Base-by-base conservation (phyloP, 257 asterid genomes). In the Rauvolfia tetraphylla region DNA sequence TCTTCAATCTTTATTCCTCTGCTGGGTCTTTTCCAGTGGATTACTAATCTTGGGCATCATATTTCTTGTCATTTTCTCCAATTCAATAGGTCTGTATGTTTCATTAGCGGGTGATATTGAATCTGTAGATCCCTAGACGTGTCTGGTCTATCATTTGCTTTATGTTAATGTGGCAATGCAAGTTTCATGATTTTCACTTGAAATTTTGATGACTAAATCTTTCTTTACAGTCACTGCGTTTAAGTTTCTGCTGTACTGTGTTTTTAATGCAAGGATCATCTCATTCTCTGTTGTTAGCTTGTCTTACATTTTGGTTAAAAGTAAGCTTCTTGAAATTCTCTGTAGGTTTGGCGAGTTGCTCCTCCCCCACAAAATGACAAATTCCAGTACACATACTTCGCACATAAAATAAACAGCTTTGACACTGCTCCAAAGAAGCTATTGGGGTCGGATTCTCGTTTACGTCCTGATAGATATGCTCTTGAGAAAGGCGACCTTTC, bases 381-480 rank as follows among this genome's bases (percentile, higher is more conserved):
- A 85, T 89, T 87, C 78, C 97, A 95, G 88, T 95, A 85, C 76
- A 95, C 99, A 29, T 76, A 90, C 84, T 95, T 95, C 79, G 99
- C 99, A 18, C 98, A 91, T 84, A 93, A 91, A 86, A 74, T 95
- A 67, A 95, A 95, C 86, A 91, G 98, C 86, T 93, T 93, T 71
- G 94, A 88, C 78, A 91, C 98, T 68, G 98, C 96, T 61, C 97
- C 99, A 31, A 89, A 87, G 92, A 93, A 93, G 87, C 73, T 95
- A 83, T 79, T 95, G 81, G 80, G 96, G 53, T 93, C 98, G 29
- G 99, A 95, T 90, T 95, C 99, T 75, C 96, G 99, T 69, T 81
- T 95, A 78, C 98, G 99, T 58, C 98, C 98, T 72, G 98, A 93
- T 85, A 87, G 99, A 83, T 89, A 79, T 79, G 98, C 98, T 71